Percentiles rank a stretch among this genome's conserved stretches.
These are phyloP conservation scores for Escallonia herrerae DNA, from an alignment of 129 eudicot species.

Conservation along the genomic window DNA sequence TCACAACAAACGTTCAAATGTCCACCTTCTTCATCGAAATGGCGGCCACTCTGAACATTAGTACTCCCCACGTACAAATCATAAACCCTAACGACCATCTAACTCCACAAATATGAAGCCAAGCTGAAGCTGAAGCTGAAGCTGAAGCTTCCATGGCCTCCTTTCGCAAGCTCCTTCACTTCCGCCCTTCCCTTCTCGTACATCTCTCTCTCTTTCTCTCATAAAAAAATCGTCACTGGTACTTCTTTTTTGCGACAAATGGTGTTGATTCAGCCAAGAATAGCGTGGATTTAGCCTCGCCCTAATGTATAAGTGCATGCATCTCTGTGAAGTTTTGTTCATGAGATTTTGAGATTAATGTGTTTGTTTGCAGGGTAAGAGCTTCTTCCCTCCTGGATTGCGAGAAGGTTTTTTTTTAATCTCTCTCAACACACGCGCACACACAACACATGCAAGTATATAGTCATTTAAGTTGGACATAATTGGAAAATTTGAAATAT, in stretches of 20 bases:
- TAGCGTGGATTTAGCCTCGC: not conserved
- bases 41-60: too few relatives aligned
- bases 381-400: constrained; percentile 14
- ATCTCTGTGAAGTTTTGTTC: constrained; percentile 6
- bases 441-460: not conserved
- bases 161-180: constrained; percentile 33
- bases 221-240: too few relatives aligned
- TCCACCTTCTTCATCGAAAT: too few relatives aligned
- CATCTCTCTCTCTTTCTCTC: constrained; percentile 16
- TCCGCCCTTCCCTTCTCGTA: constrained; percentile 35
- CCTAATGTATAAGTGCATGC: not conserved
- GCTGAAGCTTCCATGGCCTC: constrained; percentile 35
- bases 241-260: too few relatives aligned
- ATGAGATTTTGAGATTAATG: not conserved
- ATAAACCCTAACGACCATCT: too few relatives aligned
- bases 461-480: not conserved
- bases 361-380: constrained; percentile 28
- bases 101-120: too few relatives aligned
- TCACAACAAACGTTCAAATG: too few relatives aligned
- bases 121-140: constrained; percentile 5
- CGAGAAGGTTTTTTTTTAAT: constrained; percentile 22
- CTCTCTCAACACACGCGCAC: not conserved
- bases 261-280: too few relatives aligned
- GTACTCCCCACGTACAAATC: too few relatives aligned
- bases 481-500: too few relatives aligned